Evolutionary conservation across 139 green algal species (phyloP).

Genomic region (Edaphochlamys debaryana): DNA sequence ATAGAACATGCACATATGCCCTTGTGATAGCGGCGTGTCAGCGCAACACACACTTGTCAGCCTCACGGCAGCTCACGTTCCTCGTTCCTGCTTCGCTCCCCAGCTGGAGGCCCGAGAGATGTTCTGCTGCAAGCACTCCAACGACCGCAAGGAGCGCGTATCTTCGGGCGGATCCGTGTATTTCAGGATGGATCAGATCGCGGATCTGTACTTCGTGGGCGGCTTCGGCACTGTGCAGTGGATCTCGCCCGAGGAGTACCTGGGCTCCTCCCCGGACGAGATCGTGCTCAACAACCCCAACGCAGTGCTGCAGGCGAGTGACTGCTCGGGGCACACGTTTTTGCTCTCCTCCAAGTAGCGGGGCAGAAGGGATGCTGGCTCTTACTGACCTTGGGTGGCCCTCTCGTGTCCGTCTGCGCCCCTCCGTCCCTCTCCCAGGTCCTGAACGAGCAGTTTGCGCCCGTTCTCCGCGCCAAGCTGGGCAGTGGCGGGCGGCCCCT

Average conservation of each 20-base stretch:
- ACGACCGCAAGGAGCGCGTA: constrained; percentile 72
- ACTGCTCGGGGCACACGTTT: too few relatives aligned
- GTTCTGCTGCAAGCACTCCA: constrained; percentile 85
- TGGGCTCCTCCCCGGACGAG: constrained; percentile 77
- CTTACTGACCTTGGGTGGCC: too few relatives aligned
- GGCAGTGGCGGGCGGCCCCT: constrained; percentile 22
- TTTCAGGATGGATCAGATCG: constrained; percentile 95
- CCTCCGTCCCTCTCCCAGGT: too few relatives aligned
- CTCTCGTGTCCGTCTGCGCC: neutral
- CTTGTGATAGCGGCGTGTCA: too few relatives aligned
- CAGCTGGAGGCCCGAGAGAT: constrained; percentile 66
- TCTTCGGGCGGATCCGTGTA: constrained; percentile 81
- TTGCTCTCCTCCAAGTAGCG: too few relatives aligned
- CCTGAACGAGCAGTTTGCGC: constrained; percentile 75
- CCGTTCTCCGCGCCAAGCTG: constrained; percentile 69
- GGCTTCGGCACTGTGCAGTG: constrained; percentile 84
- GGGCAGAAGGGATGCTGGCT: too few relatives aligned
- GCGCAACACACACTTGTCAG: too few relatives aligned
- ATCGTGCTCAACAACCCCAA: constrained; percentile 70
- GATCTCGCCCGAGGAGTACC: constrained; percentile 93
- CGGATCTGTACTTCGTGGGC: constrained; percentile 98
- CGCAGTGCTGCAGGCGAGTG: constrained; percentile 71
- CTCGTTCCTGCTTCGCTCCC: neutral
- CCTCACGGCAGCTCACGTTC: neutral
- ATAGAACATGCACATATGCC: too few relatives aligned